A percentile compares a stretch with the other conserved stretches of the same genome.
Conservation (phyloP, 208 protist genomes). For the Acanthamoeba lenticulata region DNA sequence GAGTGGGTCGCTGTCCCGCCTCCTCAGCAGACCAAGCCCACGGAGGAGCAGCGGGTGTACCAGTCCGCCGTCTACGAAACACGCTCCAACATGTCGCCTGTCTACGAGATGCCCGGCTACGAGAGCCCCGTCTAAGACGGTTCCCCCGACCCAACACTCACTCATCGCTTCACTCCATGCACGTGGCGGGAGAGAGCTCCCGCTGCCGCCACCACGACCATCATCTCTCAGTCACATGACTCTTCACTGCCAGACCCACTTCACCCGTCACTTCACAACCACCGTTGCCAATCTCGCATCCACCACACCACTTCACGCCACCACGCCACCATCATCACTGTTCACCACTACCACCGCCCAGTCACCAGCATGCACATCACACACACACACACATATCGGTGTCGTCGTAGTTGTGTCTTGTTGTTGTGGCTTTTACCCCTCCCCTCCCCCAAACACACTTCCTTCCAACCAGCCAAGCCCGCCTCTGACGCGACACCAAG, state of each 20-base stretch:
- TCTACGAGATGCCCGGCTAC: slow-evolving; percentile 27
- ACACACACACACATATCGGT: too few species aligned
- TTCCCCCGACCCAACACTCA: not conserved
- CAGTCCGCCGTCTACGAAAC: slow-evolving; percentile 40
- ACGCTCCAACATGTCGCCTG: not conserved
- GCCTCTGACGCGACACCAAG: too few species aligned
- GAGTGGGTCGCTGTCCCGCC: slow-evolving; percentile 20
- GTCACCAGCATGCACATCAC: too few species aligned
- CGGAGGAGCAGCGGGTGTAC: not conserved
- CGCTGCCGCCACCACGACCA: not conserved
- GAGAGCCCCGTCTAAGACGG: not conserved
- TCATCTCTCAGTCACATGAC: not conserved
- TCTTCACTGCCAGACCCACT: not conserved
- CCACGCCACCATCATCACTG: not conserved
- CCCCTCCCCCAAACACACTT: too few species aligned
- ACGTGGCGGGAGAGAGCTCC: not conserved
- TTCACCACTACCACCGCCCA: too few species aligned
- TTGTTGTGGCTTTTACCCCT: too few species aligned
- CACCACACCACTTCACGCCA: not conserved
- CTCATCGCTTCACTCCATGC: not conserved
- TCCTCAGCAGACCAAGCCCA: not conserved
- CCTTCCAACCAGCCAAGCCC: too few species aligned
- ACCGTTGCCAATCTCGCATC: too few species aligned
- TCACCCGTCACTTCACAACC: not conserved
- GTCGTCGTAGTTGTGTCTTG: too few species aligned